Percentiles rank a stretch among this genome's conserved stretches.
Conservation (phyloP, 768 basidiomycete species). For the Trametes cubensis region DNA sequence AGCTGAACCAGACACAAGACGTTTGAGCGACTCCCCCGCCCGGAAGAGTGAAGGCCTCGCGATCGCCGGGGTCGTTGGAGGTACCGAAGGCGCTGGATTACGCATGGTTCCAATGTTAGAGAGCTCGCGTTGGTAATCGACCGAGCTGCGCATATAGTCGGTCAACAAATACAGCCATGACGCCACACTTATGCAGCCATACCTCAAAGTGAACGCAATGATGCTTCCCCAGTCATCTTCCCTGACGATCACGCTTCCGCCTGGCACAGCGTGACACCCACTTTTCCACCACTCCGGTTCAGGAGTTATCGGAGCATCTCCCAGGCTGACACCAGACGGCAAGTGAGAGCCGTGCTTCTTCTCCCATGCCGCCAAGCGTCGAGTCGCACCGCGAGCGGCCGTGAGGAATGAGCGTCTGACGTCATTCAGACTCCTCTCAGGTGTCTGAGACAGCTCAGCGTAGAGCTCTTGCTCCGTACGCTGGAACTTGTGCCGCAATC, state of each 20-base stretch:
- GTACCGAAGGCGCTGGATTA: conserved; percentile 10
- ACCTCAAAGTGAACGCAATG: conserved; percentile 78
- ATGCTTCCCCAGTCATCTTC: conserved; percentile 81
- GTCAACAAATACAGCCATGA: background rate
- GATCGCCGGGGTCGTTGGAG: conserved; percentile 28
- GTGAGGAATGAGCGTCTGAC: conserved; percentile 60
- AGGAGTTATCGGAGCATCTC: conserved; percentile 6
- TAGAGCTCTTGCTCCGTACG: conserved; percentile 62
- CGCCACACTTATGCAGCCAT: conserved; percentile 12
- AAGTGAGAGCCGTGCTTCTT: conserved; percentile 55
- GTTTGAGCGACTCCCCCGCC: conserved; percentile 49
- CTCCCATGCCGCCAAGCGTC: conserved; percentile 64
- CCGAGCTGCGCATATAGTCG: conserved; percentile 44
- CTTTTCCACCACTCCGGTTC: conserved; percentile 70
- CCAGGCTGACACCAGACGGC: conserved; percentile 26
- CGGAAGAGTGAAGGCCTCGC: conserved; percentile 52
- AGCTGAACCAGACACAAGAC: conserved; percentile 45
- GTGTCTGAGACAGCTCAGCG: conserved; percentile 51
- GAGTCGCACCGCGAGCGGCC: conserved; percentile 54
- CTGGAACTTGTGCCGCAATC: conserved; percentile 60
- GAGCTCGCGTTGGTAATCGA: conserved; percentile 56
- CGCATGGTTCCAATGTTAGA: conserved; percentile 31
- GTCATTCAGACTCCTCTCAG: conserved; percentile 56
- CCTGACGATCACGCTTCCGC: conserved; percentile 62
- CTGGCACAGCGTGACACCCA: conserved; percentile 66